phyloP scores from a whole-genome alignment of 257 asterid species.

The Gentiana dahurica region DNA sequence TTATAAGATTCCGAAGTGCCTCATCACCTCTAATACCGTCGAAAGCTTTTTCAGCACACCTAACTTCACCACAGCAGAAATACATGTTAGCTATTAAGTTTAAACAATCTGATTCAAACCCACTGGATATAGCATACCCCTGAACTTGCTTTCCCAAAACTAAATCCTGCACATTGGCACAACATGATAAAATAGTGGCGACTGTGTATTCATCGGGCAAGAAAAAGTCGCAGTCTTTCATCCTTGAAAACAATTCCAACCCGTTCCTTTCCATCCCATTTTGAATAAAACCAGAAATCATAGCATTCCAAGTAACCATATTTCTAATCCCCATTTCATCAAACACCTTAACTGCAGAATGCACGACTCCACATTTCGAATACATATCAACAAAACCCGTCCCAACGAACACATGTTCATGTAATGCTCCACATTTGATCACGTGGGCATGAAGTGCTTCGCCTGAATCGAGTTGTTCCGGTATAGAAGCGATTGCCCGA shows the following conservation, averaged over 20 bases:
- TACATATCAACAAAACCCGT: conserved; percentile 29
- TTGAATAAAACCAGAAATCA: conserved; percentile 26
- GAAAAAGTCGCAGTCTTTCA: conserved; percentile 17
- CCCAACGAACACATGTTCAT: conserved; percentile 13
- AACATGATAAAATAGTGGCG: conserved; percentile 21
- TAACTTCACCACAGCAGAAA: conserved; percentile 19
- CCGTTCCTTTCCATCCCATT: conserved; percentile 20
- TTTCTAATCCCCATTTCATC: conserved; percentile 31
- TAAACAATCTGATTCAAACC: conserved; percentile 17
- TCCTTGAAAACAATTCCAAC: conserved; percentile 18
- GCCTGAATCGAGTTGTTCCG: conserved; percentile 20
- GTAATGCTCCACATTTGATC: conserved; percentile 16
- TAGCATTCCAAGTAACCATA: conserved; percentile 30
- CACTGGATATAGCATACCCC: conserved; percentile 19
- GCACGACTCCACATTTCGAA: conserved; percentile 19
- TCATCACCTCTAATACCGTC: conserved; percentile 11
- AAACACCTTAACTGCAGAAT: conserved; percentile 17
- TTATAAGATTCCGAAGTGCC: conserved; percentile 17
- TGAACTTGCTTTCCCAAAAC: conserved; percentile 28
- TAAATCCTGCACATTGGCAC: conserved; percentile 16
- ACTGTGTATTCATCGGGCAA: conserved; percentile 30
- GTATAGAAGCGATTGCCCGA: conserved; percentile 27
- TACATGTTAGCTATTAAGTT: conserved; percentile 29
- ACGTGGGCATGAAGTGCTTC: conserved; percentile 19
- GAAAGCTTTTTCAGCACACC: conserved; percentile 20